Evolutionary conservation across 257 asterid genomes (phyloP).

Genomic region (Solanum stenotomum): DNA sequence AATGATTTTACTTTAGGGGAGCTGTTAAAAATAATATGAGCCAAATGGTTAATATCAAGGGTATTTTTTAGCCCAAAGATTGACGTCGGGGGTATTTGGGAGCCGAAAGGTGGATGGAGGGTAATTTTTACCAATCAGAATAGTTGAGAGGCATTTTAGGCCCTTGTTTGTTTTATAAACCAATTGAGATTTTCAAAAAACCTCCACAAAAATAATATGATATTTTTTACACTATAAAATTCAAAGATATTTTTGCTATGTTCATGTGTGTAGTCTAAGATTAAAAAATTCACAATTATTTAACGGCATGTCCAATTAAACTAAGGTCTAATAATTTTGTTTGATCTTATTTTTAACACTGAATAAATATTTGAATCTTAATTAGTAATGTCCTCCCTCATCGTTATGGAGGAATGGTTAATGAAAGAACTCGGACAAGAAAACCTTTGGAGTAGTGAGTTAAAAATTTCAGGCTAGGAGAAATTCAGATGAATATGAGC

Average conservation of each 20-base stretch:
- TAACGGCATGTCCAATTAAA: background rate
- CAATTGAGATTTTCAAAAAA: background rate
- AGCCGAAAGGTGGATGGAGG: background rate
- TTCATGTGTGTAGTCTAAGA: background rate
- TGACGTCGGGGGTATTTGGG: background rate
- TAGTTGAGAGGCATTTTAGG: background rate
- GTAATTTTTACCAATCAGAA: too few species aligned
- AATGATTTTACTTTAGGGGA: background rate
- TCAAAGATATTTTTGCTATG: background rate
- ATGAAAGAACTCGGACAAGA: background rate
- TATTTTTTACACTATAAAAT: background rate
- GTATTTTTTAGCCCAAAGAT: background rate
- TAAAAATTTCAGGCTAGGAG: background rate
- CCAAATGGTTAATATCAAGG: background rate
- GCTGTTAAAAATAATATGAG: background rate
- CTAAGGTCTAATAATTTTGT: background rate
- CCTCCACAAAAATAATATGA: background rate
- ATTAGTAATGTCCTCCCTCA: background rate
- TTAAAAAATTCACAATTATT: too few species aligned
- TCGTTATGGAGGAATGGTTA: background rate
- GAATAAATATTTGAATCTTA: background rate
- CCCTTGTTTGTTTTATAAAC: background rate
- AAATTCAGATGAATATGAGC: background rate
- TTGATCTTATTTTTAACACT: background rate
- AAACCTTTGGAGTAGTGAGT: background rate